Evolutionary conservation across 2,329 filamentous ascomycete species (phyloP).

Genomic region (Pseudogymnoascus sp.): DNA sequence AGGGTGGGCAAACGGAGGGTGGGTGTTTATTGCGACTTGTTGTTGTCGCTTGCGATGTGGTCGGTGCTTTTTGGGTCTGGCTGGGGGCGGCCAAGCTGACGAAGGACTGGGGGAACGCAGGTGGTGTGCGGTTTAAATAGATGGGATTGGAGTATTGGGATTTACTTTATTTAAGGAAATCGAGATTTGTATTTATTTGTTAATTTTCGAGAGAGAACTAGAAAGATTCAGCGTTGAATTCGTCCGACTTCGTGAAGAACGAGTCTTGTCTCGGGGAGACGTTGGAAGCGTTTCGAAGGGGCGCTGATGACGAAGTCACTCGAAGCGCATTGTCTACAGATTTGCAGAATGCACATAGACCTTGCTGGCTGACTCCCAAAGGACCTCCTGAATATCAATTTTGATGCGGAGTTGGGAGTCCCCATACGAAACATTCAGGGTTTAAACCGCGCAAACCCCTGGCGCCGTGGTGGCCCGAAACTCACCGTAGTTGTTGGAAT

Average conservation of each 20-base stretch:
- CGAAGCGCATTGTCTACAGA: not conserved
- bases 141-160: not conserved
- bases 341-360: not conserved
- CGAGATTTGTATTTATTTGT: not conserved
- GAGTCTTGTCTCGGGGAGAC: not conserved
- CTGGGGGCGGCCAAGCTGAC: not conserved
- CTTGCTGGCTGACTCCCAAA: not conserved
- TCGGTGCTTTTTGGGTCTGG: conserved; percentile 4
- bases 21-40: conserved; percentile 2
- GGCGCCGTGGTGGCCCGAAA: not conserved
- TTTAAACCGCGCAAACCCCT: not conserved
- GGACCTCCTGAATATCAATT: conserved; percentile 6
- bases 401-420: not conserved
- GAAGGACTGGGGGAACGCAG: not conserved
- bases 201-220: not conserved
- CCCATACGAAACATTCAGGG: not conserved
- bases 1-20: conserved; percentile 1
- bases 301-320: not conserved
- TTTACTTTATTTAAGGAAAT: not conserved
- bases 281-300: not conserved
- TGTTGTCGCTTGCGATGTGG: conserved; percentile 4
- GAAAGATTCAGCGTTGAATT: not conserved
- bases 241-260: not conserved
- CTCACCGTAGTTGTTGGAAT: not conserved
- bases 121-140: not conserved